phyloP scores from a whole-genome alignment of 768 basidiomycete species.

The Lactifluus pinguis region DNA sequence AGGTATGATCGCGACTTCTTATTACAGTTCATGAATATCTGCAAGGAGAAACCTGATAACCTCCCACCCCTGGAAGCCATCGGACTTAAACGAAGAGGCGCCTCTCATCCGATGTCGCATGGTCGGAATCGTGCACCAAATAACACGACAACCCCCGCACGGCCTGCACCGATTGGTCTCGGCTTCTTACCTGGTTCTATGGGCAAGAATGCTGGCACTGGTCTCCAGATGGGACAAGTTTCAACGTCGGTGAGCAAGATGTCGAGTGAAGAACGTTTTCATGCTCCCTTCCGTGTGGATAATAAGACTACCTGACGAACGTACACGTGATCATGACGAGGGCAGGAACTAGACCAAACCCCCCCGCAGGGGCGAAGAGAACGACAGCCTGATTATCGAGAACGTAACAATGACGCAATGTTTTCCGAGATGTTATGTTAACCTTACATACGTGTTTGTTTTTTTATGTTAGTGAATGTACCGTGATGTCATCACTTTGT shows the following conservation, averaged over 20 bases:
- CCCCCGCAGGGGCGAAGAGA: no score
- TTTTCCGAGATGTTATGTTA: no score
- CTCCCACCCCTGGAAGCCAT: constrained; percentile 65
- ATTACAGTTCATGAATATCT: constrained; percentile 89
- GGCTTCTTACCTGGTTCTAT: constrained; percentile 30
- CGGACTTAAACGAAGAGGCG: constrained; percentile 54
- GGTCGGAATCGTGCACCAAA: constrained; percentile 40
- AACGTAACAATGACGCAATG: no score
- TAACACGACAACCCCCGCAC: constrained; percentile 35
- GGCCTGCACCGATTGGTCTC: constrained; percentile 42
- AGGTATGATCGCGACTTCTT: constrained; percentile 98
- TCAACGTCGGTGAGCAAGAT: constrained; percentile 45
- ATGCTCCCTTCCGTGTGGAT: no score
- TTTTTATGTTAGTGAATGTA: background rate
- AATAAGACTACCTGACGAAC: no score
- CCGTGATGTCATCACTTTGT: background rate
- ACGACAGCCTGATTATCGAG: no score
- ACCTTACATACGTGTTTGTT: background rate
- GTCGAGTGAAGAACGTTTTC: constrained; percentile 63
- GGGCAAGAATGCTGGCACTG: constrained; percentile 26
- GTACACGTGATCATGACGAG: no score
- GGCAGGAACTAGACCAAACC: no score
- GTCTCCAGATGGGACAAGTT: constrained; percentile 66
- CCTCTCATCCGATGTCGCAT: constrained; percentile 42
- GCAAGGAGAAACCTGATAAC: constrained; percentile 89